These are phyloP conservation scores for Penicillium arizonense DNA, from an alignment of 495 filamentous ascomycete genomes.

Conservation along the genomic window DNA sequence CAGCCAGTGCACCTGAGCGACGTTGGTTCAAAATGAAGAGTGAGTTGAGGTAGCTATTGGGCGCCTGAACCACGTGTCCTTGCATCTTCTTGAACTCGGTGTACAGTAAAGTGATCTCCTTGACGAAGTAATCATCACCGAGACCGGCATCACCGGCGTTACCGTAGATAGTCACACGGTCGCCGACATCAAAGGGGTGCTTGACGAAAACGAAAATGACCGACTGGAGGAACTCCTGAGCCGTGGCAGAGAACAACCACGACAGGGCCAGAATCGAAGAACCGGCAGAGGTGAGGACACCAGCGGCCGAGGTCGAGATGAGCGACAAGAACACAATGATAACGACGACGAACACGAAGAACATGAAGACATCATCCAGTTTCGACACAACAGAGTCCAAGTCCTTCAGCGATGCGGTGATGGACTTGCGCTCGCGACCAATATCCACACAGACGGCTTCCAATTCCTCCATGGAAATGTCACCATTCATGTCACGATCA, in stretches of 20 bases:
- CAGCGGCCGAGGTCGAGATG: slow-evolving; percentile 84
- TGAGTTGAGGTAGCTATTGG: slow-evolving; percentile 88
- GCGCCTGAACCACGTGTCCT: slow-evolving; percentile 92
- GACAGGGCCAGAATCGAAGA: slow-evolving; percentile 81
- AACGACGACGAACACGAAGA: slow-evolving; percentile 76
- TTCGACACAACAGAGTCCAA: slow-evolving; percentile 93
- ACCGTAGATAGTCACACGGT: slow-evolving; percentile 87
- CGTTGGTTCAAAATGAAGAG: slow-evolving; percentile 95
- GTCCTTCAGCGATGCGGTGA: slow-evolving; percentile 91
- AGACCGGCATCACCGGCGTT: slow-evolving; percentile 74
- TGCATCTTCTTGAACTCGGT: slow-evolving; percentile 99
- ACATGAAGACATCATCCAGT: slow-evolving; percentile 82
- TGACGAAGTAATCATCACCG: slow-evolving; percentile 94
- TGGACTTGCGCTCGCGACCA: slow-evolving; percentile 90
- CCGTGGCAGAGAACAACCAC: slow-evolving; percentile 89
- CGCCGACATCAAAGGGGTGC: slow-evolving; percentile 96
- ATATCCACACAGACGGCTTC: slow-evolving; percentile 94
- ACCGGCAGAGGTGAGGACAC: slow-evolving; percentile 83
- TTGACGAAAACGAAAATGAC: slow-evolving; percentile 97
- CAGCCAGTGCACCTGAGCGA: slow-evolving; percentile 82
- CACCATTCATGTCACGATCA: slow-evolving; percentile 95
- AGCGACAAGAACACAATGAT: slow-evolving; percentile 84
- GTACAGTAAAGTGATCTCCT: slow-evolving; percentile 90
- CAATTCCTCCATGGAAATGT: slow-evolving; percentile 94
- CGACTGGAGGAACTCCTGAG: slow-evolving; percentile 90